Evolutionary conservation across 1,284 basidiomycete genomes (phyloP).

Genomic region (Ganoderma multipileum): DNA sequence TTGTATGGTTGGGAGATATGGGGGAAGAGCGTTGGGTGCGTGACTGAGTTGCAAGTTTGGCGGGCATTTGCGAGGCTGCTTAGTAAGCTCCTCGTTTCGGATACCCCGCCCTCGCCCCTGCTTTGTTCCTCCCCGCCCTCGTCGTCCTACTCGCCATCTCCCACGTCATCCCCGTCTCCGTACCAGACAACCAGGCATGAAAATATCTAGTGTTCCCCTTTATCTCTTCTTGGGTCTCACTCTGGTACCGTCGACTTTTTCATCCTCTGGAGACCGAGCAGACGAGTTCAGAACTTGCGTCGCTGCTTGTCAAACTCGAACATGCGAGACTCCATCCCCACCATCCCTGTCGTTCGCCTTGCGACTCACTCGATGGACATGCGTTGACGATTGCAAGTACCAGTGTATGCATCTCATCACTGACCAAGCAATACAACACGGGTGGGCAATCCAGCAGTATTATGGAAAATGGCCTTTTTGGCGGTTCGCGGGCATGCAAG

Average conservation of each 20-base stretch:
- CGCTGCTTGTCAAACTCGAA: constrained; percentile 33
- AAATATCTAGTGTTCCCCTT: neutral
- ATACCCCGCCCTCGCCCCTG: neutral
- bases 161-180: neutral
- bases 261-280: constrained; percentile 44
- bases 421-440: constrained; percentile 55
- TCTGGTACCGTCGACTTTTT: constrained; percentile 13
- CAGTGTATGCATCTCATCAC: constrained; percentile 88
- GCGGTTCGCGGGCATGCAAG: constrained; percentile 87
- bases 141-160: constrained; percentile 1
- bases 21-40: constrained; percentile 4
- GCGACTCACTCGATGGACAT: constrained; percentile 76
- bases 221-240: constrained; percentile 16
- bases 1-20: neutral
- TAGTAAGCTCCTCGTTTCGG: constrained; percentile 25
- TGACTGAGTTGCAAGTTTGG: constrained; percentile 10
- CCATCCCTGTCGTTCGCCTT: constrained; percentile 51
- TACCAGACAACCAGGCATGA: neutral
- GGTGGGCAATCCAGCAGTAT: constrained; percentile 73
- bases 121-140: neutral
- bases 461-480: constrained; percentile 98
- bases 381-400: constrained; percentile 90
- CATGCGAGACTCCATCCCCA: constrained; percentile 22
- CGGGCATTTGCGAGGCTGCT: constrained; percentile 32
- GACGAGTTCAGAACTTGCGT: constrained; percentile 39